Percentiles rank a stretch among this genome's conserved stretches.
These are phyloP conservation scores for Rutstroemia sp. DNA, from an alignment of 2,329 filamentous ascomycete genomes.

Conservation along the genomic window DNA sequence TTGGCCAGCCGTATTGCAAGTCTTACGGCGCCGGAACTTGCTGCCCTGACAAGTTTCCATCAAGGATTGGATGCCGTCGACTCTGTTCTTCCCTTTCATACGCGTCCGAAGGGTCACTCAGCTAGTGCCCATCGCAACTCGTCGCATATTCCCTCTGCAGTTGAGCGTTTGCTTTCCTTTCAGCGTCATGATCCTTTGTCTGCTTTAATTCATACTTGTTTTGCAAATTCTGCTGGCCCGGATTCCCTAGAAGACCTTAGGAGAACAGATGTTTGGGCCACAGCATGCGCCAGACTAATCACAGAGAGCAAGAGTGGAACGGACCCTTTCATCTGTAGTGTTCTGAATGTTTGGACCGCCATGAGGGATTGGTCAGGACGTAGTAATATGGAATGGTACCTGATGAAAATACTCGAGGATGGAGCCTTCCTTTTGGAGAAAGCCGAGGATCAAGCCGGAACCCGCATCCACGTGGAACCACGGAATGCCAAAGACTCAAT, in stretches of 20 bases:
- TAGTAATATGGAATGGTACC: slow-evolving; percentile 83
- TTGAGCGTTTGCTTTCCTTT: slow-evolving; percentile 81
- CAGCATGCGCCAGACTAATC: slow-evolving; percentile 76
- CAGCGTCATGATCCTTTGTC: slow-evolving; percentile 83
- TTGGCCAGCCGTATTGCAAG: slow-evolving; percentile 73
- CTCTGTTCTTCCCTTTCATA: slow-evolving; percentile 69
- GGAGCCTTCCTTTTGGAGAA: slow-evolving; percentile 86
- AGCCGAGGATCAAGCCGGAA: slow-evolving; percentile 69
- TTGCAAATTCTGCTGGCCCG: slow-evolving; percentile 76
- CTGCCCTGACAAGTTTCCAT: slow-evolving; percentile 69
- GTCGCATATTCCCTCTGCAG: slow-evolving; percentile 49
- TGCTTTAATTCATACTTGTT: slow-evolving; percentile 79
- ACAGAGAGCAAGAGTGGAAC: slow-evolving; percentile 67
- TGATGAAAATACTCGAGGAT: slow-evolving; percentile 90
- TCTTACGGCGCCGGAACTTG: slow-evolving; percentile 68
- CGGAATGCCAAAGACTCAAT: slow-evolving; percentile 74
- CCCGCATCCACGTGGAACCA: slow-evolving; percentile 62
- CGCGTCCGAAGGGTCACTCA: slow-evolving; percentile 36
- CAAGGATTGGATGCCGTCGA: slow-evolving; percentile 74
- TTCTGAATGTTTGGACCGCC: slow-evolving; percentile 80
- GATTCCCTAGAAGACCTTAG: slow-evolving; percentile 75
- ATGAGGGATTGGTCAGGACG: slow-evolving; percentile 88
- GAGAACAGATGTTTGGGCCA: slow-evolving; percentile 81
- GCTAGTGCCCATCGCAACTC: slow-evolving; percentile 40
- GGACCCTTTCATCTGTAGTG: slow-evolving; percentile 73